Evolutionary conservation across 2,329 filamentous ascomycete genomes (phyloP).

Genomic region (Plenodomus lindquistii): DNA sequence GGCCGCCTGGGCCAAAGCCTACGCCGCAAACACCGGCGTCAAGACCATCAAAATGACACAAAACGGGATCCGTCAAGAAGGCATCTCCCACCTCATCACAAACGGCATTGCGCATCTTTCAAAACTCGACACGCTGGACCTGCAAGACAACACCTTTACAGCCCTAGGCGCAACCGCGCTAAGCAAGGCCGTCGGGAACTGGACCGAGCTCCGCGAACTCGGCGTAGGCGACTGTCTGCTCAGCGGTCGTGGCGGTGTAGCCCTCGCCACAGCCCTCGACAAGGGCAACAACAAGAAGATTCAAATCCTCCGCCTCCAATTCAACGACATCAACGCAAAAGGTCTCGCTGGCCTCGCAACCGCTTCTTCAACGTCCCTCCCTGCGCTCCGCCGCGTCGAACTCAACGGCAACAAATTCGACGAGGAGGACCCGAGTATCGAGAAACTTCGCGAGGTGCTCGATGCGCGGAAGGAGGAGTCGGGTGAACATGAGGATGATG

Average conservation of each 20-base stretch:
- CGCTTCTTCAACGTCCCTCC: conserved; percentile 68
- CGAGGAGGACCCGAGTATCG: conserved; percentile 78
- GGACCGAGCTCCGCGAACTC: conserved; percentile 78
- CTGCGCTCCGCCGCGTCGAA: conserved; percentile 81
- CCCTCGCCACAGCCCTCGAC: conserved; percentile 73
- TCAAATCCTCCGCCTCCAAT: conserved; percentile 82
- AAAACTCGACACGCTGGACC: conserved; percentile 75
- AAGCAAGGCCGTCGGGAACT: conserved; percentile 72
- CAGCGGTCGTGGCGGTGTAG: conserved; percentile 72
- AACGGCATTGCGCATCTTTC: conserved; percentile 75
- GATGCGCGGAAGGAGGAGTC: conserved; percentile 72
- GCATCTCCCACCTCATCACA: conserved; percentile 78
- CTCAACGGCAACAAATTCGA: conserved; percentile 94
- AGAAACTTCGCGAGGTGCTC: conserved; percentile 67
- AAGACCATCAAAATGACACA: conserved; percentile 95
- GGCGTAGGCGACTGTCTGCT: conserved; percentile 89
- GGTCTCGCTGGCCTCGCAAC: conserved; percentile 72
- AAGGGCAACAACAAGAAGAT: conserved; percentile 78
- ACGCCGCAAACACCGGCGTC: conserved; percentile 77
- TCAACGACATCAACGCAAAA: conserved; percentile 86
- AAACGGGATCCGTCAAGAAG: conserved; percentile 94
- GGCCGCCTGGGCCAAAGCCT: conserved; percentile 90
- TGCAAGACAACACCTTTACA: conserved; percentile 98
- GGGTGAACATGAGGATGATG: conserved; percentile 55
- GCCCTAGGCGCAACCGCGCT: conserved; percentile 76